Evolutionary conservation across 225 moss, liverwort and hornwort genomes (phyloP).

Genomic region (Climacium dendroides): DNA sequence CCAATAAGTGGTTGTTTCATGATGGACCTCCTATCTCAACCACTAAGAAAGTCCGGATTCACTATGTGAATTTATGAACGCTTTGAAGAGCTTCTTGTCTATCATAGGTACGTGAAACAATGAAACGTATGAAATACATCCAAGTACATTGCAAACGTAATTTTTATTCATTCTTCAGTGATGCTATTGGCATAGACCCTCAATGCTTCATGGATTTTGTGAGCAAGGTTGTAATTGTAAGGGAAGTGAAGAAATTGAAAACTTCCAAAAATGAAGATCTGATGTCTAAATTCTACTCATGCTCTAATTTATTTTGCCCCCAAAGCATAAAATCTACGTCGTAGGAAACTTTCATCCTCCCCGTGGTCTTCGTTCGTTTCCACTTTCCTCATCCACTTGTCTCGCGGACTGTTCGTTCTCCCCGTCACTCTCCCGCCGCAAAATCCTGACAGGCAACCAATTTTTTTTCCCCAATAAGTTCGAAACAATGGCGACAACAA

Average conservation of each 20-base stretch:
- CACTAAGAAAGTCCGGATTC: too few relatives aligned
- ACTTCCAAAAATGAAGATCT: background rate
- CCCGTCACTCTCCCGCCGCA: background rate
- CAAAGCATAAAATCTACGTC: background rate
- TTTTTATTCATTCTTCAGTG: too few relatives aligned
- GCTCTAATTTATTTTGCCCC: background rate
- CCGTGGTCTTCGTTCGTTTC: background rate
- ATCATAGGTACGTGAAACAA: too few relatives aligned
- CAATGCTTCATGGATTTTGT: background rate
- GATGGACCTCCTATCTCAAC: too few relatives aligned
- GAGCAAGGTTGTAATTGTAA: background rate
- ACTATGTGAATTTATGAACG: too few relatives aligned
- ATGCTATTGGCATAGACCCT: background rate
- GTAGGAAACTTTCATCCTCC: background rate
- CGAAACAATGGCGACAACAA: background rate
- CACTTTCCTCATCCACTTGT: background rate
- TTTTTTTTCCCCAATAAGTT: background rate
- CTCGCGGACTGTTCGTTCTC: background rate
- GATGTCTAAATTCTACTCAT: background rate
- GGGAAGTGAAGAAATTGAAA: background rate
- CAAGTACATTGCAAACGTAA: too few relatives aligned
- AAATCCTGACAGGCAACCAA: background rate
- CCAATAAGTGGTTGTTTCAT: too few relatives aligned
- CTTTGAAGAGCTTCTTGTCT: too few relatives aligned
- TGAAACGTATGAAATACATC: too few relatives aligned